A percentile compares a stretch with the other conserved stretches of the same genome.
Evolutionary conservation across 2,329 filamentous ascomycete genomes (phyloP).

Genomic region (Colletotrichum endophyticum): DNA sequence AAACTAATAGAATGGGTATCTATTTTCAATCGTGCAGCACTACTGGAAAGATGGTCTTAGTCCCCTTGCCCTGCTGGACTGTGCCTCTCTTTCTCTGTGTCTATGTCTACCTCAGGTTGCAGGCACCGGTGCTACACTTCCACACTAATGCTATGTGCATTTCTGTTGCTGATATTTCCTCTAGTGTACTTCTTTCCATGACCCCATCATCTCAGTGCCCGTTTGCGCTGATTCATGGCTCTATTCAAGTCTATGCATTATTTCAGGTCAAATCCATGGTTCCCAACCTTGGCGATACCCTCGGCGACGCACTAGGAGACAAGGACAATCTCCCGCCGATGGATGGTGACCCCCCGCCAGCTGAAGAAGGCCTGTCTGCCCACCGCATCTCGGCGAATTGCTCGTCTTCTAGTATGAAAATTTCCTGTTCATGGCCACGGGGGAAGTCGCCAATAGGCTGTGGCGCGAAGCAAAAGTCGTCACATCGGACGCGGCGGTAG

Average conservation of each 20-base stretch:
- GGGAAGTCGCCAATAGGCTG: neutral
- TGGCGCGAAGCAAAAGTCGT: conserved; percentile 7
- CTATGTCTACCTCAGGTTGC: neutral
- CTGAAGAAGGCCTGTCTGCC: neutral
- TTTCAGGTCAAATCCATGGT: neutral
- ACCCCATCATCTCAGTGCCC: neutral
- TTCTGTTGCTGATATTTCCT: neutral
- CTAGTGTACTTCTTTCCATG: neutral
- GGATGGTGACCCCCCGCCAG: neutral
- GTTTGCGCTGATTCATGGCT: neutral
- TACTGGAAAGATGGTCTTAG: neutral
- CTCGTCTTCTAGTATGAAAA: conserved; percentile 1
- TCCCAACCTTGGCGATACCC: neutral
- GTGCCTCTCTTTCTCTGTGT: neutral
- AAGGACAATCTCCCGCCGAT: neutral
- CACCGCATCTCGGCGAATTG: conserved; percentile 17
- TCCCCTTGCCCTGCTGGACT: neutral
- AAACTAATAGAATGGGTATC: neutral
- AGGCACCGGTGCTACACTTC: neutral
- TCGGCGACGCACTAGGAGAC: conserved; percentile 3
- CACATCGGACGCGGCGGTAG: conserved; percentile 6
- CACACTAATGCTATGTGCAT: neutral
- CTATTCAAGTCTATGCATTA: neutral
- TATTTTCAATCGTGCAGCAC: neutral
- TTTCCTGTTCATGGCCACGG: neutral